Conservation (phyloP, 768 basidiomycete species). For the Dioszegia aurantiaca region DNA sequence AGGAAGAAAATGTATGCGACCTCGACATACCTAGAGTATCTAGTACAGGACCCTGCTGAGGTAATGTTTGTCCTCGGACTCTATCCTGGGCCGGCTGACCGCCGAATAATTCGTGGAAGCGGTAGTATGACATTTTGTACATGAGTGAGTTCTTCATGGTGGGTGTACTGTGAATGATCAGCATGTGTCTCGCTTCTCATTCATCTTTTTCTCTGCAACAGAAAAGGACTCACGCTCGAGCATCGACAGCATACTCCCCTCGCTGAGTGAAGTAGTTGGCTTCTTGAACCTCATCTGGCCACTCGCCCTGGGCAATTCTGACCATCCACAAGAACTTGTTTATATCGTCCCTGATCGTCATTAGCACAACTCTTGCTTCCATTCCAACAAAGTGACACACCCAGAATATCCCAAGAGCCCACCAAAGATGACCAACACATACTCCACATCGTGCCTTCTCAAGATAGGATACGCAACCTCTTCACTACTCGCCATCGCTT, state of each 20-base stretch:
- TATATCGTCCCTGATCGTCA: constrained; percentile 91
- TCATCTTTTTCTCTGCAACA: too few species aligned
- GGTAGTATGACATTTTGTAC: constrained; percentile 99
- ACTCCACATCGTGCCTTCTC: constrained; percentile 91
- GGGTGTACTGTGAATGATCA: constrained; percentile 55
- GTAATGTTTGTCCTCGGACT: constrained; percentile 82
- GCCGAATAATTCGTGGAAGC: constrained; percentile 85
- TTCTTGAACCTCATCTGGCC: constrained; percentile 98
- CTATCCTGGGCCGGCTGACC: constrained; percentile 71
- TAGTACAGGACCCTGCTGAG: constrained; percentile 70
- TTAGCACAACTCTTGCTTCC: not conserved
- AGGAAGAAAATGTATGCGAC: too few species aligned
- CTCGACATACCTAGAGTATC: constrained; percentile 89
- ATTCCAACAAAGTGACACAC: constrained; percentile 23
- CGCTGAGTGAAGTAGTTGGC: constrained; percentile 84
- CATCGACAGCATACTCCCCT: constrained; percentile 92
- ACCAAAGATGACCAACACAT: constrained; percentile 95
- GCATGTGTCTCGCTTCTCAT: too few species aligned
- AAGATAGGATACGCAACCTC: constrained; percentile 96
- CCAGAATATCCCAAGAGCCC: constrained; percentile 92
- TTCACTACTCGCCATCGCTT: constrained; percentile 92
- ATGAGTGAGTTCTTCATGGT: constrained; percentile 94
- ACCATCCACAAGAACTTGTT: constrained; percentile 99
- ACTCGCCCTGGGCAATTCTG: constrained; percentile 71
- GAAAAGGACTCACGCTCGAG: constrained; percentile 63